Percentiles rank a stretch among this genome's conserved stretches.
phyloP scores from a whole-genome alignment of 768 basidiomycete genomes.

The Phanerochaete carnosa region DNA sequence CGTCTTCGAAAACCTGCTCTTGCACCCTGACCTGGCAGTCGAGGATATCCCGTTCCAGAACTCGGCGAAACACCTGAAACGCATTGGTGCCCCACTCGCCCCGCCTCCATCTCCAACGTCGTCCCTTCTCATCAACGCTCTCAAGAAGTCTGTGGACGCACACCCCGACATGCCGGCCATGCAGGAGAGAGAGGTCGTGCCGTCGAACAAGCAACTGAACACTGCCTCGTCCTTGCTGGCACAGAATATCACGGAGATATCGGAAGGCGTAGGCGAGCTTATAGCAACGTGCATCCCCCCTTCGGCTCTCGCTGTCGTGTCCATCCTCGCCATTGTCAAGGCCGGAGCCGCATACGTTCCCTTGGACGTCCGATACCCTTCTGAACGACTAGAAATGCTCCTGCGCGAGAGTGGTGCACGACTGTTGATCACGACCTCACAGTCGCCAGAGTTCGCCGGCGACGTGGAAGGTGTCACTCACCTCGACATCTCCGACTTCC shows the following conservation, averaged over 20 bases:
- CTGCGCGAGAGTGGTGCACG: background rate
- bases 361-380: background rate
- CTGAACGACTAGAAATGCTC: background rate
- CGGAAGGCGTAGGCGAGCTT: background rate
- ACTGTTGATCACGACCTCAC: background rate
- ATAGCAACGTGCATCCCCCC: background rate
- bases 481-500: background rate
- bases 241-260: background rate
- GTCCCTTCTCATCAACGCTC: background rate
- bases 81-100: background rate
- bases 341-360: background rate
- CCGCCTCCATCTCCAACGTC: background rate
- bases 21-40: background rate
- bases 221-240: background rate
- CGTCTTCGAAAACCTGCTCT: background rate
- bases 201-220: background rate
- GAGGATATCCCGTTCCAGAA: background rate
- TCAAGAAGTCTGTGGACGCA: background rate
- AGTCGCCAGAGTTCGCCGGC: background rate
- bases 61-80: background rate
- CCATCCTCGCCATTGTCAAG: background rate
- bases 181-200: background rate
- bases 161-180: background rate
- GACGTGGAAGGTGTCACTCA: background rate
- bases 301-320: background rate